phyloP scores from a whole-genome alignment of 2,329 filamentous ascomycete genomes.

The Xylaria sp. region DNA sequence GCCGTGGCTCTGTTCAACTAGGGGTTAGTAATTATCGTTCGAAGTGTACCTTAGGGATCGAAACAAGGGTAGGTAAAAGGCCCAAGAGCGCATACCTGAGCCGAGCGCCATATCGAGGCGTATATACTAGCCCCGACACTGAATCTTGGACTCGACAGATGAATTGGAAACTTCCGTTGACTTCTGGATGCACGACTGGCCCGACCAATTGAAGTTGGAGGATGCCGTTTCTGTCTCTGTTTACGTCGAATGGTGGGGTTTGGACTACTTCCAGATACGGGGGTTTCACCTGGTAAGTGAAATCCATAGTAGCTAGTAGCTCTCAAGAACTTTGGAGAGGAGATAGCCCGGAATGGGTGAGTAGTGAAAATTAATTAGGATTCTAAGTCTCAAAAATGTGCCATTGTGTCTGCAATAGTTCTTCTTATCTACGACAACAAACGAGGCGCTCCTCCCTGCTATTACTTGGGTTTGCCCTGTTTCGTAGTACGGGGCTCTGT shows the following conservation, averaged over 20 bases:
- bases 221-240: neutral
- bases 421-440: too few species aligned
- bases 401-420: neutral
- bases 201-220: neutral
- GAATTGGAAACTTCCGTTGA: neutral
- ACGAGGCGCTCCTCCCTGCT: too few species aligned
- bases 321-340: neutral
- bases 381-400: neutral
- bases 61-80: neutral
- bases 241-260: neutral
- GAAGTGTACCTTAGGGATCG: neutral
- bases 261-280: neutral
- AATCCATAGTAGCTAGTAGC: neutral
- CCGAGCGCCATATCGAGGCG: neutral
- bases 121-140: neutral
- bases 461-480: neutral
- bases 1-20: neutral
- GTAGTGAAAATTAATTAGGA: neutral
- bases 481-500: neutral
- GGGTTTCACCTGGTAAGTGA: neutral
- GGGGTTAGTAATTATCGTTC: neutral
- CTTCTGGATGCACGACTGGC: neutral
- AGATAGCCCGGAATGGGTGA: neutral
- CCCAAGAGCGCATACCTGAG: neutral
- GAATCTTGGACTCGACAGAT: neutral